Evolutionary conservation across 176 grass and related monocot genomes (phyloP).

Genomic region (Dendrocalamus sinicus): DNA sequence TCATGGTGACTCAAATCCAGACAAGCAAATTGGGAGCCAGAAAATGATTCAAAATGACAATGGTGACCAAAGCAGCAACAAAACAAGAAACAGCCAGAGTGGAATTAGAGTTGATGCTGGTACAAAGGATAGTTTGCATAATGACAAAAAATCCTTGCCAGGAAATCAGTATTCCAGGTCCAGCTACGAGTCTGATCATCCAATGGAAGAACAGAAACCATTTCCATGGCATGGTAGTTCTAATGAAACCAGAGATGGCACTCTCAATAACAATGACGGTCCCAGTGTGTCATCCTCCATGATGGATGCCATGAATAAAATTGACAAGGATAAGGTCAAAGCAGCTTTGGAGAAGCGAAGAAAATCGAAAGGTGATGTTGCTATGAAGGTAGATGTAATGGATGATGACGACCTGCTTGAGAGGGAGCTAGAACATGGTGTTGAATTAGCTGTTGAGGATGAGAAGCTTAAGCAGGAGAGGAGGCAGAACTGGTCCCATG

Average conservation of each 20-base stretch:
- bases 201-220: slow-evolving; percentile 43
- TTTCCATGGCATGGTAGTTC: slow-evolving; percentile 31
- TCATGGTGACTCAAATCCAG: slow-evolving; percentile 41
- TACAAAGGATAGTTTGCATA: slow-evolving; percentile 35
- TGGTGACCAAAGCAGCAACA: slow-evolving; percentile 23
- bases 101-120: slow-evolving; percentile 45
- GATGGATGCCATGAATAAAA: slow-evolving; percentile 82
- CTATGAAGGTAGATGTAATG: slow-evolving; percentile 63
- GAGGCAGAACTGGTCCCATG: slow-evolving; percentile 29
- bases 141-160: slow-evolving; percentile 30
- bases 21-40: slow-evolving; percentile 52
- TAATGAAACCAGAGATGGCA: slow-evolving; percentile 45
- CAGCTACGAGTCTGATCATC: slow-evolving; percentile 36
- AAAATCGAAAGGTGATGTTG: slow-evolving; percentile 65
- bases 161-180: slow-evolving; percentile 41
- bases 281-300: slow-evolving; percentile 60
- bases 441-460: slow-evolving; percentile 81
- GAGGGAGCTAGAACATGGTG: slow-evolving; percentile 86
- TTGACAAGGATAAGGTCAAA: slow-evolving; percentile 92
- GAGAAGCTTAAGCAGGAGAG: slow-evolving; percentile 64
- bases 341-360: slow-evolving; percentile 82
- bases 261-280: slow-evolving; percentile 43
- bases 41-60: slow-evolving; percentile 41
- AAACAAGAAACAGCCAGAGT: slow-evolving; percentile 43
- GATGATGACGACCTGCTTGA: slow-evolving; percentile 93